Evolutionary conservation across 1,139 yeast species (phyloP).

Genomic region (Geotrichum europaeum): DNA sequence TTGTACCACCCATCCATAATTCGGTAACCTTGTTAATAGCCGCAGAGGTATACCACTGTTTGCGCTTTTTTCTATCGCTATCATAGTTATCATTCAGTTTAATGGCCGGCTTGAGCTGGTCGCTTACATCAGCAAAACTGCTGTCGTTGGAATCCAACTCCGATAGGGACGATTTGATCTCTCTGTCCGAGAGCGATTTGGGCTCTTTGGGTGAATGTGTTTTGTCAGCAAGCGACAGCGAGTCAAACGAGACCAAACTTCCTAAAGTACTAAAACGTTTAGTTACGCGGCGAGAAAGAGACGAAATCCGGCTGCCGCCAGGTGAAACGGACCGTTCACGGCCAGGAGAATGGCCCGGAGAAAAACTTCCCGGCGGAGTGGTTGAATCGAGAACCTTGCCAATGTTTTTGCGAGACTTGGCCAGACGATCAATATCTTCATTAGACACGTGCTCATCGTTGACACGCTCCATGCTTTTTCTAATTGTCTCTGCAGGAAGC

Average conservation of each 20-base stretch:
- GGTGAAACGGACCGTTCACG: not conserved
- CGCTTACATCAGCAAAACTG: constrained; percentile 8
- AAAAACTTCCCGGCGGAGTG: not conserved
- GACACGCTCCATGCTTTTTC: constrained; percentile 13
- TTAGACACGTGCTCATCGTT: not conserved
- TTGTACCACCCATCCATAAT: constrained; percentile 60
- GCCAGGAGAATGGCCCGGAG: not conserved
- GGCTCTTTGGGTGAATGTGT: not conserved
- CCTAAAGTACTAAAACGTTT: constrained; percentile 4
- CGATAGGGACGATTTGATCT: not conserved
- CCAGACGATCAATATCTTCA: constrained; percentile 2
- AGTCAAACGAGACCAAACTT: not conserved
- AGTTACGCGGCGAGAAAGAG: not conserved
- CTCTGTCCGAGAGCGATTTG: not conserved
- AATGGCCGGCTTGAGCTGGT: not conserved
- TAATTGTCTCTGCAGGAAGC: constrained; percentile 15
- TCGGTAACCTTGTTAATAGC: constrained; percentile 41
- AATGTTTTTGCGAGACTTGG: constrained; percentile 8
- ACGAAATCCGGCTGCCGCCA: not conserved
- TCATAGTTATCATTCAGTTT: not conserved
- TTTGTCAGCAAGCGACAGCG: not conserved
- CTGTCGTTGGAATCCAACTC: not conserved
- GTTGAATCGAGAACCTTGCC: constrained; percentile 16
- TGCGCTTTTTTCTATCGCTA: constrained; percentile 8
- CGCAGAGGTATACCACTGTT: constrained; percentile 8